A percentile compares a stretch with the other conserved stretches of the same genome.
These are phyloP conservation scores for Fusarium nanum DNA, from an alignment of 2,329 filamentous ascomycete genomes.

Conservation along the genomic window DNA sequence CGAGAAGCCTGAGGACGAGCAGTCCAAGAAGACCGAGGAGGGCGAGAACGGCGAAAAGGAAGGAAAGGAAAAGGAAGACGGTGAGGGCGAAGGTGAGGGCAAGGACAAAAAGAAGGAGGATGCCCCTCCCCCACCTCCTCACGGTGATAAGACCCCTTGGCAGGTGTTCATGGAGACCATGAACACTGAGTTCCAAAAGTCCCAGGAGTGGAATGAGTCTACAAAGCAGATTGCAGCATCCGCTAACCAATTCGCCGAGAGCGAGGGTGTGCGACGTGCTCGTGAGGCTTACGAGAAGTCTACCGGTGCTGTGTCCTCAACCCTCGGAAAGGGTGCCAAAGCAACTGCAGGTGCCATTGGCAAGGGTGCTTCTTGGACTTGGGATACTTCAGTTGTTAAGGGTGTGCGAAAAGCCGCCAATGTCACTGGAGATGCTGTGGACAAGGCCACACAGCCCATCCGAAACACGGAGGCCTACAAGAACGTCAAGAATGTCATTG, in stretches of 20 bases:
- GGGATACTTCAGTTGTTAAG: constrained; percentile 94
- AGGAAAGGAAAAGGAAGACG: constrained; percentile 60
- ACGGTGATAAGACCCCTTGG: constrained; percentile 98
- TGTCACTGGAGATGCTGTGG: constrained; percentile 85
- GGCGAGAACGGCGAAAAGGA: constrained; percentile 55
- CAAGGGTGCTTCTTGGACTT: constrained; percentile 94
- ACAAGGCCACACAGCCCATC: constrained; percentile 94
- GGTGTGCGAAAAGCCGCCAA: constrained; percentile 88
- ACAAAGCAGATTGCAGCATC: constrained; percentile 93
- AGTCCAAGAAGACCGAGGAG: constrained; percentile 58
- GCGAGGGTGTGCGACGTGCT: constrained; percentile 87
- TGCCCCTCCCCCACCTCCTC: constrained; percentile 87
- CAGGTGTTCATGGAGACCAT: constrained; percentile 99
- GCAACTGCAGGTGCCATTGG: constrained; percentile 87
- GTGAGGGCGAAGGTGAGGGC: constrained; percentile 61
- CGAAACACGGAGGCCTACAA: constrained; percentile 95
- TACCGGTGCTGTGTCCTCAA: constrained; percentile 82
- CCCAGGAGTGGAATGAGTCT: constrained; percentile 99
- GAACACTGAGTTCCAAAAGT: constrained; percentile 91
- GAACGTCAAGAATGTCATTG: constrained; percentile 93
- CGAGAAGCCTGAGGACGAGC: constrained; percentile 56
- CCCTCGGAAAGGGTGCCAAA: constrained; percentile 83
- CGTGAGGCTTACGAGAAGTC: constrained; percentile 88
- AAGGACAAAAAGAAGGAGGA: constrained; percentile 73
- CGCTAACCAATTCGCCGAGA: constrained; percentile 92